phyloP scores from a whole-genome alignment of 495 filamentous ascomycete genomes.

The Bacidia rubella region DNA sequence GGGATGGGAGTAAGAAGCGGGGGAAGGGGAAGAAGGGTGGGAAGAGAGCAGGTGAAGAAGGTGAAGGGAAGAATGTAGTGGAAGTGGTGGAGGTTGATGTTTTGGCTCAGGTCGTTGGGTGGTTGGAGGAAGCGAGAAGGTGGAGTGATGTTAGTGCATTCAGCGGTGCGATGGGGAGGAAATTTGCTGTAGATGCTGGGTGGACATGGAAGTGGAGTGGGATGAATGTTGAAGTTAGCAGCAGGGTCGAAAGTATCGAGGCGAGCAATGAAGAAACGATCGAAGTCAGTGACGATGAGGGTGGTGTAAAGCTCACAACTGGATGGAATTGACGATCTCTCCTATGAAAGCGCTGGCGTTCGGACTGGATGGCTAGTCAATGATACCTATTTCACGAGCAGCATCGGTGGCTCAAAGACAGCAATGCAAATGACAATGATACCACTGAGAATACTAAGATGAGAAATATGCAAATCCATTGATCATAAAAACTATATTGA shows the following conservation, averaged over 20 bases:
- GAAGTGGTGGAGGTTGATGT: slow-evolving; percentile 8
- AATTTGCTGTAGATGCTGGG: slow-evolving; percentile 4
- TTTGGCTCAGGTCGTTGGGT: slow-evolving; percentile 14
- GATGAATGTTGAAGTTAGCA: background rate
- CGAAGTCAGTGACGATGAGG: background rate
- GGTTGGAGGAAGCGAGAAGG: slow-evolving; percentile 12
- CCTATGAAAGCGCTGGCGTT: background rate
- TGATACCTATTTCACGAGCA: no score
- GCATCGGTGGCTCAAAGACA: no score
- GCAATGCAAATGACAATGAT: no score
- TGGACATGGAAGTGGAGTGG: slow-evolving; percentile 9
- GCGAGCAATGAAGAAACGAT: background rate
- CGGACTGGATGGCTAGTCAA: no score
- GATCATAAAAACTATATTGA: background rate
- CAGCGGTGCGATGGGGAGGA: background rate
- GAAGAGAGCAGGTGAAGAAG: background rate
- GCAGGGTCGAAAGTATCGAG: background rate
- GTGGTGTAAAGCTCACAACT: background rate
- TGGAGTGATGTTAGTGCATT: slow-evolving; percentile 15
- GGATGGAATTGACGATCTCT: background rate
- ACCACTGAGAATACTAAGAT: no score
- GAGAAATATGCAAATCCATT: no score
- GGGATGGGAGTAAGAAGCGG: background rate
- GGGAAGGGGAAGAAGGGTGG: slow-evolving; percentile 9
- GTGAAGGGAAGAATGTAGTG: slow-evolving; percentile 7